These are phyloP conservation scores for Emericellopsis atlantica DNA, from an alignment of 2,329 filamentous ascomycete species.

Conservation along the genomic window DNA sequence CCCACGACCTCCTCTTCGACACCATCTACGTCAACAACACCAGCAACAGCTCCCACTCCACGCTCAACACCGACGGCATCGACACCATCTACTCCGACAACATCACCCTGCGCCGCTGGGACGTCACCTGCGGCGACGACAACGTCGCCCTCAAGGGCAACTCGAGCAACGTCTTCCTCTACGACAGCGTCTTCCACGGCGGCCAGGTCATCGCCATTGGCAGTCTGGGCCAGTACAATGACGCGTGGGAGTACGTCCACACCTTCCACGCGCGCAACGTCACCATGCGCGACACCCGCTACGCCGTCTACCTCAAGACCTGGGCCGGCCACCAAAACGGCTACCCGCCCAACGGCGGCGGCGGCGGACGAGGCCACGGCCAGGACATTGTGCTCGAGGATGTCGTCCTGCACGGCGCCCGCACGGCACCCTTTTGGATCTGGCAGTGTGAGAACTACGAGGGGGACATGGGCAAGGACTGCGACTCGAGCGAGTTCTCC, in stretches of 20 bases:
- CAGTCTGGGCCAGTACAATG: conserved; percentile 41
- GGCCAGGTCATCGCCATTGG: conserved; percentile 43
- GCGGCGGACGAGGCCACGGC: too few species aligned
- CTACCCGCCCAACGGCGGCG: too few species aligned
- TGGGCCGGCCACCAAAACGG: too few species aligned
- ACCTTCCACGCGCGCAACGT: too few species aligned
- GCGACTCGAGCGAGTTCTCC: too few species aligned
- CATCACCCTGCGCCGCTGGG: conserved; percentile 37
- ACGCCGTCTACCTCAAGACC: too few species aligned
- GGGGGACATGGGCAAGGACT: too few species aligned
- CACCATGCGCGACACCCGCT: too few species aligned
- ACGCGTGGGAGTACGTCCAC: conserved; percentile 32
- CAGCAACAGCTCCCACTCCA: conserved; percentile 15
- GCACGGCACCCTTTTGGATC: too few species aligned
- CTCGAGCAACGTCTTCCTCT: conserved; percentile 37
- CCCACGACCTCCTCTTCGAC: conserved; percentile 29
- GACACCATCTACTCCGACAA: conserved; percentile 43
- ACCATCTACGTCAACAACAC: conserved; percentile 42
- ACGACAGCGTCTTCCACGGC: conserved; percentile 32
- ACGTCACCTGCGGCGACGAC: conserved; percentile 38
- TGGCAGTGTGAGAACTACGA: too few species aligned
- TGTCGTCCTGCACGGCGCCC: too few species aligned
- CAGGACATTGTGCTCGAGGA: too few species aligned
- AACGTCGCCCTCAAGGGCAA: conserved; percentile 42
- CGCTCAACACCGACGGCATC: conserved; percentile 26